Evolutionary conservation across 129 eudicot species (phyloP).

Genomic region (Solidago caesia): DNA sequence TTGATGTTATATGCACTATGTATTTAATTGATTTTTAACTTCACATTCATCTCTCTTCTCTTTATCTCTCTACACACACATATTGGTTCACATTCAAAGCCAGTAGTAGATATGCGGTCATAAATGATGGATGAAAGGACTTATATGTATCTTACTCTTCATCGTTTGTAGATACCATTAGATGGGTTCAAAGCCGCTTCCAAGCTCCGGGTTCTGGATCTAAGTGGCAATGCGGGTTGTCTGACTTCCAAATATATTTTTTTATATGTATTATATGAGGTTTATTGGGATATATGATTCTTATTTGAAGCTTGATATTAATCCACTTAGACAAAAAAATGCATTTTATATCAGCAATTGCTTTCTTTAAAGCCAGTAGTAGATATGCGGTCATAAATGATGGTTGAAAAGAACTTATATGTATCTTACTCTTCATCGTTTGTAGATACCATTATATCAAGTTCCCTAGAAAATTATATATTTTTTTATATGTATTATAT

Average conservation of each 20-base stretch:
- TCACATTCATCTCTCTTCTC: conserved; percentile 10
- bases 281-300: not conserved
- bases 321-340: conserved; percentile 59
- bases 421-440: conserved; percentile 13
- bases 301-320: conserved; percentile 69
- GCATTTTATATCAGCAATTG: conserved; percentile 6
- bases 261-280: no score
- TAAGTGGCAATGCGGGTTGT: conserved; percentile 72
- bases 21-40: conserved; percentile 3
- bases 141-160: conserved; percentile 1
- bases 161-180: conserved; percentile 54
- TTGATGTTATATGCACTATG: conserved; percentile 12
- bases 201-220: conserved; percentile 81
- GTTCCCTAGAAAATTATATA: no score
- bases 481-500: no score
- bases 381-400: not conserved
- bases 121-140: not conserved
- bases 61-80: no score
- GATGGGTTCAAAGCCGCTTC: conserved; percentile 68
- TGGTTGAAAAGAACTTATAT: no score
- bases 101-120: conserved; percentile 7
- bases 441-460: conserved; percentile 61
- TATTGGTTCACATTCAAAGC: conserved; percentile 77
- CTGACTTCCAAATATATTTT: no score
- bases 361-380: not conserved